These are phyloP conservation scores for Cystobasidium sp. DNA, from an alignment of 1,284 basidiomycete genomes.

Conservation along the genomic window DNA sequence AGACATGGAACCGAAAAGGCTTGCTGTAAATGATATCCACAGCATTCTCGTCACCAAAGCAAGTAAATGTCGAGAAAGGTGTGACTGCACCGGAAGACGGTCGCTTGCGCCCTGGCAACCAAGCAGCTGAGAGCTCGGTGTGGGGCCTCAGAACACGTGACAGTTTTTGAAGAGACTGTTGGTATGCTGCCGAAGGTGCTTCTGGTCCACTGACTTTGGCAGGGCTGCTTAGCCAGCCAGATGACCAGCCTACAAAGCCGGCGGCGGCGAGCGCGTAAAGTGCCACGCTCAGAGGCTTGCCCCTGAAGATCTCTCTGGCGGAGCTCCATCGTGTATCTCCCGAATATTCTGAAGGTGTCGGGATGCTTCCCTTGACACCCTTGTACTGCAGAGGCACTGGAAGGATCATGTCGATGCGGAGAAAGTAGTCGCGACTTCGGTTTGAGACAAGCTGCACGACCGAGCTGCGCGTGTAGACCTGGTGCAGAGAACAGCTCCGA, in stretches of 20 bases:
- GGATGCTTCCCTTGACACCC: too few species aligned
- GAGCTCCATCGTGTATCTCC: too few species aligned
- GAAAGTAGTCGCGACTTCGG: not conserved
- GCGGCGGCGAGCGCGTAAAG: not conserved
- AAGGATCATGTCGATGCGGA: not conserved
- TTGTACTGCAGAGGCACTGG: not conserved
- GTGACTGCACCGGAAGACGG: not conserved
- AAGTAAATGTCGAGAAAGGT: slow-evolving; percentile 11
- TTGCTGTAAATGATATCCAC: slow-evolving; percentile 7
- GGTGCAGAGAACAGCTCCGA: not conserved
- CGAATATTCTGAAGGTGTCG: too few species aligned
- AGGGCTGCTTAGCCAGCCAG: not conserved
- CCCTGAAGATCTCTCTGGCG: too few species aligned
- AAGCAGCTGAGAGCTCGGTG: not conserved
- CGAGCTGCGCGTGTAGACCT: not conserved
- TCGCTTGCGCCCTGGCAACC: not conserved
- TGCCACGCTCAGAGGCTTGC: not conserved
- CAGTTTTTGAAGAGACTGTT: not conserved
- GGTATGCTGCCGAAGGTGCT: not conserved
- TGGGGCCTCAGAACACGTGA: not conserved
- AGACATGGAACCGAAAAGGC: slow-evolving; percentile 39
- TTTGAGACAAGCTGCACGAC: not conserved
- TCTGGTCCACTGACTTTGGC: not conserved
- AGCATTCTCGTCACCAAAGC: not conserved
- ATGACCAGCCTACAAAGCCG: not conserved